Conservation (phyloP, 306 rosid species). For the Oxytropis ochrocephala region DNA sequence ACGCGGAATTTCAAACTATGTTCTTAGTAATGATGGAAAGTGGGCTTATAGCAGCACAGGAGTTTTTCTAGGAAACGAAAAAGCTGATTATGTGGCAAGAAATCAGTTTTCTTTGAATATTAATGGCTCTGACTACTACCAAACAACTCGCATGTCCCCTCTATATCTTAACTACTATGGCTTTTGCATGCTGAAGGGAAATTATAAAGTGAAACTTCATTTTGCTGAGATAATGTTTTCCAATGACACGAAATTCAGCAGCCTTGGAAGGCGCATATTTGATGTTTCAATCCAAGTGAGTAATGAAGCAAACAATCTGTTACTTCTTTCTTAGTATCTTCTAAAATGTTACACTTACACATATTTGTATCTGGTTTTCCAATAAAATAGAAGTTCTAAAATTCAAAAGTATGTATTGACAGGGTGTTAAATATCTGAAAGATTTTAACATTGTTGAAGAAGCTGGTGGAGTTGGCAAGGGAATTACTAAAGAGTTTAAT, state of each 20-base stretch:
- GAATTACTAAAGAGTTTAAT: constrained; percentile 19
- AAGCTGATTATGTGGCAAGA: constrained; percentile 7
- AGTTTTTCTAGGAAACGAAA: not conserved
- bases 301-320: not conserved
- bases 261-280: constrained; percentile 65
- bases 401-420: not conserved
- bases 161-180: constrained; percentile 68
- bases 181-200: constrained; percentile 61
- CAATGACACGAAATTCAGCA: constrained; percentile 33
- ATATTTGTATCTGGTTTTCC: not conserved
- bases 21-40: constrained; percentile 2
- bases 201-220: constrained; percentile 72
- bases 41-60: constrained; percentile 89
- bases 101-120: constrained; percentile 37
- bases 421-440: constrained; percentile 60
- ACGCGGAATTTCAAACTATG: constrained; percentile 40
- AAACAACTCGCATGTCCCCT: constrained; percentile 65
- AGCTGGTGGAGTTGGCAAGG: constrained; percentile 65
- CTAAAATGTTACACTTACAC: not conserved
- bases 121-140: constrained; percentile 30
- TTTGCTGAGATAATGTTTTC: constrained; percentile 80
- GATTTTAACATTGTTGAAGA: constrained; percentile 58
- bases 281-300: constrained; percentile 87
- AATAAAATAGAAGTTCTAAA: not conserved
- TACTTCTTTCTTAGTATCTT: not conserved